A percentile compares a stretch with the other conserved stretches of the same genome.
phyloP scores from a whole-genome alignment of 495 filamentous ascomycete genomes.

The Xylaria curta region DNA sequence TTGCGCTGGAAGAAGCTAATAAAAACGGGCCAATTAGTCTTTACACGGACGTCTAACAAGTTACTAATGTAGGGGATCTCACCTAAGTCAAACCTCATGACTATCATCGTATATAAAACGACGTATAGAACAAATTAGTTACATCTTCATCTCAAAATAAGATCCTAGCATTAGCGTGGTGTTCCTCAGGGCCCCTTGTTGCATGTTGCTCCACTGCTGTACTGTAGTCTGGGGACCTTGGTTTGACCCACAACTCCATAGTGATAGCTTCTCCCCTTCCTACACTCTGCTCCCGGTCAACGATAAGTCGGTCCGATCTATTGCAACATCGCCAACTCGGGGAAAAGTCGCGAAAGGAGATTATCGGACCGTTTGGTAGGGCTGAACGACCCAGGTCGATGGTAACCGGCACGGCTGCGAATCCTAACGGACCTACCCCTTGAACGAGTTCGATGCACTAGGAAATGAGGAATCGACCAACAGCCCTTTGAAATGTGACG shows the following conservation, averaged over 20 bases:
- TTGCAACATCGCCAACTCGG: background rate
- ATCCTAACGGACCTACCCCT: background rate
- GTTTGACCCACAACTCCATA: background rate
- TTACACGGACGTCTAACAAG: no score
- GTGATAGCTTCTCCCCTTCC: background rate
- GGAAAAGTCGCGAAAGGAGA: background rate
- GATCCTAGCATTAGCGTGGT: background rate
- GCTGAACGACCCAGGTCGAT: background rate
- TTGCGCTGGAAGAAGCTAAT: background rate
- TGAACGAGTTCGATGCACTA: background rate
- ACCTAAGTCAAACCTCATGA: background rate
- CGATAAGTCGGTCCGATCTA: background rate
- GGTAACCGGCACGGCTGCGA: background rate
- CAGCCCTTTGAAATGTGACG: background rate
- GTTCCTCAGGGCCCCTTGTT: background rate
- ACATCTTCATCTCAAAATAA: background rate
- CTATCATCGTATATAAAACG: background rate
- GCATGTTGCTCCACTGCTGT: constrained; percentile 1
- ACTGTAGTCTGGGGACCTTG: background rate
- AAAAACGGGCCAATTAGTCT: background rate
- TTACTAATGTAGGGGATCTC: background rate
- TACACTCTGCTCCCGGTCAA: background rate
- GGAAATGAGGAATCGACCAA: background rate
- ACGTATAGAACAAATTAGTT: background rate
- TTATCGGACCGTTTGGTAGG: background rate